Base-by-base conservation (phyloP, 192 early-diverging fungal species). In the Coemansia sp. region DNA sequence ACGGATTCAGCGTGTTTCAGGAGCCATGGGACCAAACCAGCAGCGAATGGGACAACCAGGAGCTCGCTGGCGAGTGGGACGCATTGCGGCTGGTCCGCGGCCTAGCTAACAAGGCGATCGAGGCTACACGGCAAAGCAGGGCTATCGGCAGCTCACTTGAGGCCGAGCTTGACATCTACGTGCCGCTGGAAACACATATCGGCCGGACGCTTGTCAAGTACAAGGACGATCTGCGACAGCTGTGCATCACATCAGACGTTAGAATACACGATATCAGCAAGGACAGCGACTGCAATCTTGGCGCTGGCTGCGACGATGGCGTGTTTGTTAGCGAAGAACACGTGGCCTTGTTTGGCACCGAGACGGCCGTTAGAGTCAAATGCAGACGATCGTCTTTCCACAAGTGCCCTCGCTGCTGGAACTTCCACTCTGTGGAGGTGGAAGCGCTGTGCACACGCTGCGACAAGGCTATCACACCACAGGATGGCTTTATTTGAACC, bases 351-450 rank as follows among this genome's bases (percentile, higher is more conserved):
- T 64, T 64, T 55, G 75, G 57, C 19, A 44, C 23, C 0, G 64
- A 65, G 13, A 50, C 59, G 11, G 19, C 36, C 6, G 48, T 69
- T 40, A 83, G 59, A 38, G 77, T 89, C 61, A 72, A 79, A 6
- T 76, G 83, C 30, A 75, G 74, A 7, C 76, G 70, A 20, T 81
- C 87, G 13, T 44, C 57, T 11, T 33, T 74, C 50, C 83, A 87
- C 62, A 92, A 92, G 61, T 92, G 91, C 59, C 91, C 91, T 19
- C 84, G 91, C 33, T 92, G 91, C 72, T 89, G 91, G 88, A 87
- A 84, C 59, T 87, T 83, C 45, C 74, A 76, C 50, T 83, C 88
- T 2, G 44, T 53, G 0, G 57, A 65, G 8, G 75, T 67, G 2
- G 74, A 84, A 25, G 44, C 59, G 6, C 69, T 92, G 9, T 92